These are phyloP conservation scores for Tardiomyces digboiensis DNA, from an alignment of 1,139 yeast species.

Conservation along the genomic window DNA sequence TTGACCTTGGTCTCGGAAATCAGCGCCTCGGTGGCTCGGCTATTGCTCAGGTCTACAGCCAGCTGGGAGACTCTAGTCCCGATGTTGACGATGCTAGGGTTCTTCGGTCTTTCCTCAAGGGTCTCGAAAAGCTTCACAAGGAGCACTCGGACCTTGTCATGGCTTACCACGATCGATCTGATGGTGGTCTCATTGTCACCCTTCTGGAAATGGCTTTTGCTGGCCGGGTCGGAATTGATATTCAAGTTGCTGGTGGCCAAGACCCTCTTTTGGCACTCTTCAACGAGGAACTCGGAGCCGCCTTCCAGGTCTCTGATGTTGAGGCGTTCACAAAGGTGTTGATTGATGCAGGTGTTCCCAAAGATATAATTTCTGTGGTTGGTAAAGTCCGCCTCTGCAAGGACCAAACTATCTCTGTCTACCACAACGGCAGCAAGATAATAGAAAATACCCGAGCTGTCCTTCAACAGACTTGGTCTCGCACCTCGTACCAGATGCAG, in stretches of 20 bases:
- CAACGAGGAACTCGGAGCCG: constrained; percentile 94
- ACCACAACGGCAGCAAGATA: constrained; percentile 37
- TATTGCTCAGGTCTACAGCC: constrained; percentile 84
- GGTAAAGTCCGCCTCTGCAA: constrained; percentile 50
- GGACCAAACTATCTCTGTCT: constrained; percentile 43
- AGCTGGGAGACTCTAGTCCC: constrained; percentile 79
- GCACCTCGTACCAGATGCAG: constrained; percentile 87
- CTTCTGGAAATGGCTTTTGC: constrained; percentile 96
- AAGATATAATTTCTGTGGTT: constrained; percentile 46
- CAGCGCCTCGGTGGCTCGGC: constrained; percentile 83
- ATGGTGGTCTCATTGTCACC: constrained; percentile 90
- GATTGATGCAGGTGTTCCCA: constrained; percentile 46
- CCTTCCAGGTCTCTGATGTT: constrained; percentile 67
- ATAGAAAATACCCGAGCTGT: constrained; percentile 52
- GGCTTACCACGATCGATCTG: constrained; percentile 95
- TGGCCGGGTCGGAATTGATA: constrained; percentile 71
- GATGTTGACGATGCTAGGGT: constrained; percentile 60
- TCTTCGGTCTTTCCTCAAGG: constrained; percentile 59
- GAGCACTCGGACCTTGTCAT: constrained; percentile 46
- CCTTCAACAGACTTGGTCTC: constrained; percentile 79
- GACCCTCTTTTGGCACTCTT: constrained; percentile 38
- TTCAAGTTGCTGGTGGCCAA: constrained; percentile 23
- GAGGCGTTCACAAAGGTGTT: constrained; percentile 48
- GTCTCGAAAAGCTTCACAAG: constrained; percentile 65
- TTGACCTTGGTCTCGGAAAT: constrained; percentile 61